phyloP scores from a whole-genome alignment of 768 basidiomycete genomes.

The Lyophyllum semitale region DNA sequence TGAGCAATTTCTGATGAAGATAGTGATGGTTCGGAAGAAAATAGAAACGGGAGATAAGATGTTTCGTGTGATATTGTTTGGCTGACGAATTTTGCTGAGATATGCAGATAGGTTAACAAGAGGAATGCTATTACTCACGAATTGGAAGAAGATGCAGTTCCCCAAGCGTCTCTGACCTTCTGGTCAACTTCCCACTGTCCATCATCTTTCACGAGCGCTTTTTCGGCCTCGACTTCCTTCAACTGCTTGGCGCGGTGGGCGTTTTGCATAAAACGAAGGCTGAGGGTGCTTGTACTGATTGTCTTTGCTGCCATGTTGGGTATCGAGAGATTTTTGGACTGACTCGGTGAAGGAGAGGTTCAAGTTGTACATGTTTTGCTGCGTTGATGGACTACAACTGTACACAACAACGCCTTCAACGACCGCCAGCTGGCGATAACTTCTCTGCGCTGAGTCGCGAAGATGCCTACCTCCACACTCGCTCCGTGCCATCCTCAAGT shows the following conservation, averaged over 20 bases:
- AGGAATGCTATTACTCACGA: conserved; percentile 19
- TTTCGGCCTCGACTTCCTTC: conserved; percentile 49
- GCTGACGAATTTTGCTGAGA: conserved; percentile 12
- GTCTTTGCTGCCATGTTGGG: conserved; percentile 44
- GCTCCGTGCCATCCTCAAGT: conserved; percentile 84
- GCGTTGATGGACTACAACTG: conserved; percentile 1
- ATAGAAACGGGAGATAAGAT: conserved; percentile 70
- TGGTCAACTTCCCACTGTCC: conserved; percentile 64
- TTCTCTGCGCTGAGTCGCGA: conserved; percentile 32
- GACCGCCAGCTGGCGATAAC: conserved; percentile 43
- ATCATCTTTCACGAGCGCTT: conserved; percentile 60
- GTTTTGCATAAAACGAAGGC: conserved; percentile 75
- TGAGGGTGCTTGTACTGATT: conserved; percentile 64
- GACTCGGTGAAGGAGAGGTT: background rate
- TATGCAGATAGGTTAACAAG: background rate
- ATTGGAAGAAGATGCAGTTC: conserved; percentile 18
- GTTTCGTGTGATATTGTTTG: conserved; percentile 50
- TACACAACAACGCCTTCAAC: conserved; percentile 7
- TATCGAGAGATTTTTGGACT: background rate
- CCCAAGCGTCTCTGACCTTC: conserved; percentile 58
- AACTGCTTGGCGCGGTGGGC: conserved; percentile 57
- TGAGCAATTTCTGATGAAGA: conserved; percentile 19
- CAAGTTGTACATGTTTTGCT: background rate
- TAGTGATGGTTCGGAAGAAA: conserved; percentile 36
- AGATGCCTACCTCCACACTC: conserved; percentile 46